Base-by-base conservation (phyloP, 805 yeast species). In the Hanseniaspora singularis region DNA sequence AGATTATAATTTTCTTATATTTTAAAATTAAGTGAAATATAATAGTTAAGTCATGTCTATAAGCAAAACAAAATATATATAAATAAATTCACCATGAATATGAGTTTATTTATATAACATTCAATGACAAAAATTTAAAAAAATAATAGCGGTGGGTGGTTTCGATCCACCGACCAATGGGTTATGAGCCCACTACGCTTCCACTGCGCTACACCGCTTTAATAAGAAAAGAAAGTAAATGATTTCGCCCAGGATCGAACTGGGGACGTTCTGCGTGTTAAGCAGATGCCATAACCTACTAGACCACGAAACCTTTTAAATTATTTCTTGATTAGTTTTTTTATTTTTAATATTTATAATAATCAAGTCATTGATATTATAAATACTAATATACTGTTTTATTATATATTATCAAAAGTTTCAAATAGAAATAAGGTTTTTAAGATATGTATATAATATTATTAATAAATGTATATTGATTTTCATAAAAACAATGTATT, bases 221-320 rank as follows among this genome's bases (percentile, higher is more conserved):
- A 38, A 32, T 19, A 39, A 28, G 52, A 47, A 50, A 49, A 57
- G 55, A 57, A 64, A 68, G 70, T 62, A 62, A 62, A 56, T 87
- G 96, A 86, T 81, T 85, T 79, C 82, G 87, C 96, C 96, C 96
- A 88, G 96, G 96, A 86, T 89, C 96, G 96, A 89, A 89, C 96
- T 87, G 96, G 96, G 96, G 96, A 89, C 96, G 87, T 84, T 84
- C 92, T 86, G 95, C 96, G 96, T 88, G 96, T 88, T 86, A 88
- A 85, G 96, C 96, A 87, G 92, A 84, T 83, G 96, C 95, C 96
- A 88, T 88, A 78, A 87, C 96, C 96, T 70, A 87, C 96, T 87
- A 87, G 95, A 87, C 96, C 96, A 87, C 87, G 80, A 77, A 79
- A 79, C 92, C 92, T 65, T 49, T 57, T 23, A 5, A 36, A 23